Percentiles rank a stretch among this genome's conserved stretches.
Evolutionary conservation across 2,329 filamentous ascomycete genomes (phyloP).

Genomic region (Fusarium nematophilum): DNA sequence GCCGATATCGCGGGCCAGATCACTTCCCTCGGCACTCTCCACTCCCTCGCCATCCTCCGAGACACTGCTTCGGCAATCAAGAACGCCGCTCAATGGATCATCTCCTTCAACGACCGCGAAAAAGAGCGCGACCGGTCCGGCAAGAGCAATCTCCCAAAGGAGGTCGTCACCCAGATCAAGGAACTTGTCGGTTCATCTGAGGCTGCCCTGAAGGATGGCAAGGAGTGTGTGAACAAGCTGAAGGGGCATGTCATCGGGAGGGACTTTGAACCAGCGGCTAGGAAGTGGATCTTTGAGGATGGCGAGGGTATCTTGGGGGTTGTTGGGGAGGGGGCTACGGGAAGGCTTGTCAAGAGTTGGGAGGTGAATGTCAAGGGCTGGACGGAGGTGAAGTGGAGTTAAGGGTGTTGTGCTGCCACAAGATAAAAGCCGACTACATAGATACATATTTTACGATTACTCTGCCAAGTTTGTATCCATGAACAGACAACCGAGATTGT

Average conservation of each 20-base stretch:
- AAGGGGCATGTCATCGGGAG: slow-evolving; percentile 45
- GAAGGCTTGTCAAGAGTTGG: slow-evolving; percentile 50
- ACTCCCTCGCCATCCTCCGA: slow-evolving; percentile 51
- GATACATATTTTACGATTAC: too few relatives aligned
- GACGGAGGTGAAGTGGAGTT: slow-evolving; percentile 50
- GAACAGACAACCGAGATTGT: too few relatives aligned
- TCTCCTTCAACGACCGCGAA: slow-evolving; percentile 51
- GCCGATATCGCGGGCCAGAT: slow-evolving; percentile 32
- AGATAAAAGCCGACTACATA: too few relatives aligned
- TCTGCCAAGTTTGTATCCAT: too few relatives aligned
- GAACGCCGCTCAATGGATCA: slow-evolving; percentile 49
- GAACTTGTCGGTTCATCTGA: slow-evolving; percentile 46
- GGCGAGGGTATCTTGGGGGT: slow-evolving; percentile 36
- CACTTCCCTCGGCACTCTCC: slow-evolving; percentile 48
- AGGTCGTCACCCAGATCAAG: slow-evolving; percentile 50
- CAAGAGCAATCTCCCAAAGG: slow-evolving; percentile 52
- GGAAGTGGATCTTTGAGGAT: slow-evolving; percentile 46
- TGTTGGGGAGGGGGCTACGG: slow-evolving; percentile 41
- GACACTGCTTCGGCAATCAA: slow-evolving; percentile 52
- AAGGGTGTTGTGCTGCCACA: too few relatives aligned
- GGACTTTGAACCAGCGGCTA: slow-evolving; percentile 43
- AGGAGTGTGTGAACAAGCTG: slow-evolving; percentile 43
- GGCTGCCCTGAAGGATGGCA: slow-evolving; percentile 48
- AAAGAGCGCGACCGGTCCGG: slow-evolving; percentile 55
- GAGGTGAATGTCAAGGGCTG: slow-evolving; percentile 49